phyloP scores from a whole-genome alignment of 208 protist genomes.

The Endotrypanum monterogeii region DNA sequence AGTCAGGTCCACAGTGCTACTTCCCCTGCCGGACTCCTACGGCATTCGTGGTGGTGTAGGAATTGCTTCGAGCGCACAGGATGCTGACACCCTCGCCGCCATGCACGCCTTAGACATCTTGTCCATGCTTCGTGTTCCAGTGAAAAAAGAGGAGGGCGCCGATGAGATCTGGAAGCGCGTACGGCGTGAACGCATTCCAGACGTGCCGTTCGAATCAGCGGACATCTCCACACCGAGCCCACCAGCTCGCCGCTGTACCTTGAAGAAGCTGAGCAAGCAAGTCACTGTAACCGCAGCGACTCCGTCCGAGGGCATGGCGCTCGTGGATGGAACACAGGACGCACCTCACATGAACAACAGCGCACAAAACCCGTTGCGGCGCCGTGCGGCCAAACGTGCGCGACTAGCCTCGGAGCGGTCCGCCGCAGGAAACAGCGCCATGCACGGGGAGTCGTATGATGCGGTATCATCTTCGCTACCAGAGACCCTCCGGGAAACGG shows the following conservation, averaged over 20 bases:
- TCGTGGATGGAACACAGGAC: neutral
- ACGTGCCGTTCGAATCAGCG: conserved; percentile 8
- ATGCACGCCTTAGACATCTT: conserved; percentile 89
- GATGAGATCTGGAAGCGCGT: conserved; percentile 26
- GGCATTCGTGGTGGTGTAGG: conserved; percentile 87
- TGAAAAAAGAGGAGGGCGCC: conserved; percentile 12
- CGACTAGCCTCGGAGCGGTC: conserved; percentile 5
- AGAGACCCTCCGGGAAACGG: neutral
- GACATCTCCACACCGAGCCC: conserved; percentile 31
- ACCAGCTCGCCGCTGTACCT: conserved; percentile 38
- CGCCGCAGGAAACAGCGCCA: neutral
- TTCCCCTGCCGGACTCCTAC: conserved; percentile 65
- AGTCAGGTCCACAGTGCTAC: conserved; percentile 74
- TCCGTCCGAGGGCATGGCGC: neutral
- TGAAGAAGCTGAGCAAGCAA: neutral
- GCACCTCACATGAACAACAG: neutral
- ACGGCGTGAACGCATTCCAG: conserved; percentile 18
- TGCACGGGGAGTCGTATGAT: too few species aligned
- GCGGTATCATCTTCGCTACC: neutral
- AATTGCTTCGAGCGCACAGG: conserved; percentile 46
- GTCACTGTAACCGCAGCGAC: conserved; percentile 5
- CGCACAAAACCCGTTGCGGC: neutral
- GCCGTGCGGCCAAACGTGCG: conserved; percentile 36
- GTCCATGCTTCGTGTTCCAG: conserved; percentile 47
- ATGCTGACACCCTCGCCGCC: conserved; percentile 68